Evolutionary conservation across 1,284 basidiomycete species (phyloP).

Genomic region (Schizopora paradoxa): DNA sequence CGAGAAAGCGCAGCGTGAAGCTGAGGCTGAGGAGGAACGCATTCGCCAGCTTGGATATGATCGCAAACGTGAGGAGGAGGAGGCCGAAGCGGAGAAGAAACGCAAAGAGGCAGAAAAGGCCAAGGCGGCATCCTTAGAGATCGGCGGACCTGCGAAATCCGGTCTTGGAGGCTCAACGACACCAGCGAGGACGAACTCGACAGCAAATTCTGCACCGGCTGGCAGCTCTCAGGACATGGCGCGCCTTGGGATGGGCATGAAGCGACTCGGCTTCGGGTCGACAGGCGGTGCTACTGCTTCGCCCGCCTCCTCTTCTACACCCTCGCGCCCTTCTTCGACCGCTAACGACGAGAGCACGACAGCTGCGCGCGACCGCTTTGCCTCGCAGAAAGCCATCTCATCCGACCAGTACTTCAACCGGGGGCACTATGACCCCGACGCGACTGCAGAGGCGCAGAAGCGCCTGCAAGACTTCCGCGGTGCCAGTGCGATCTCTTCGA

Average conservation of each 20-base stretch:
- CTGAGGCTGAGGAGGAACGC: conserved; percentile 83
- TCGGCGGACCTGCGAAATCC: conserved; percentile 22
- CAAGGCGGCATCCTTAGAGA: conserved; percentile 28
- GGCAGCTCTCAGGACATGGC: conserved; percentile 49
- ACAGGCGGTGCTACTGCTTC: conserved; percentile 43
- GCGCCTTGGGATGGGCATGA: conserved; percentile 74
- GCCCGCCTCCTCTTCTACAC: conserved; percentile 23
- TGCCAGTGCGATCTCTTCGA: conserved; percentile 91
- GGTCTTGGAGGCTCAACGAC: conserved; percentile 4
- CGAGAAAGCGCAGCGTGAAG: conserved; percentile 85
- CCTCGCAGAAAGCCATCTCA: conserved; percentile 89
- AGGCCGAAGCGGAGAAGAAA: conserved; percentile 49
- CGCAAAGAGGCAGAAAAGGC: conserved; percentile 48
- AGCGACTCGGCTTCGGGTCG: conserved; percentile 85
- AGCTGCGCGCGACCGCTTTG: conserved; percentile 88
- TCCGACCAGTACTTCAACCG: conserved; percentile 98
- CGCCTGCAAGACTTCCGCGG: conserved; percentile 86
- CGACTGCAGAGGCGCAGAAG: conserved; percentile 72
- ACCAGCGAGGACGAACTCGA: neutral
- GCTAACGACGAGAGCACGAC: conserved; percentile 58
- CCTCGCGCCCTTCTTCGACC: conserved; percentile 20
- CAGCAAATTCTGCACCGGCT: conserved; percentile 28
- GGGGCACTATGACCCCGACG: conserved; percentile 77
- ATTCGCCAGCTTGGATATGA: conserved; percentile 88
- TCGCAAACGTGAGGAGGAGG: conserved; percentile 69